Evolutionary conservation across 31 red algal species (phyloP).

Genomic region (Asparagopsis taxiformis): DNA sequence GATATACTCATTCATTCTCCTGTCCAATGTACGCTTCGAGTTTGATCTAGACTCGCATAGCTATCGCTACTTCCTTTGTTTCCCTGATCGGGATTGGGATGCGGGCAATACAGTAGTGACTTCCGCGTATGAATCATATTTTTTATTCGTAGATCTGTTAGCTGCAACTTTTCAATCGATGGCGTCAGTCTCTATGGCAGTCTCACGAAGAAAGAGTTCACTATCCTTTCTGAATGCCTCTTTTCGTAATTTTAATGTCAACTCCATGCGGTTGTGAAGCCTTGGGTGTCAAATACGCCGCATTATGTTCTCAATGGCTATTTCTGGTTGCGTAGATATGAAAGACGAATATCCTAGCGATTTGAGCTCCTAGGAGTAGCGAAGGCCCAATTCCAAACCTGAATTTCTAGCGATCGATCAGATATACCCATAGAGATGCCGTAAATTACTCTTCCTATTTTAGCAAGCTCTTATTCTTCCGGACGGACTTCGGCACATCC

Average conservation of each 20-base stretch:
- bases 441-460: not conserved
- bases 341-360: not conserved
- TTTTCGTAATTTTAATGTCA: not conserved
- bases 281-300: not conserved
- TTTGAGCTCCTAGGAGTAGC: not conserved
- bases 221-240: not conserved
- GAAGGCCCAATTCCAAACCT: not conserved
- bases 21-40: too few species aligned
- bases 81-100: too few species aligned
- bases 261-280: not conserved
- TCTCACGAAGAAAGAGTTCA: not conserved
- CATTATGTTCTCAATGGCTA: not conserved
- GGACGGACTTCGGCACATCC: not conserved
- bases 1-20: too few species aligned
- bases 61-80: too few species aligned
- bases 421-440: slow-evolving; percentile 14
- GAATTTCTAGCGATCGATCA: not conserved
- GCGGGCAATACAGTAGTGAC: too few species aligned
- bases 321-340: not conserved
- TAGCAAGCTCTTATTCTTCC: slow-evolving; percentile 14
- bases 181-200: not conserved
- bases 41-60: too few species aligned
- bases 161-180: not conserved
- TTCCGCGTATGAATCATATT: too few species aligned
- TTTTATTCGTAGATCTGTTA: too few species aligned